phyloP scores from a whole-genome alignment of 129 eudicot species.

The Arctium lappa region DNA sequence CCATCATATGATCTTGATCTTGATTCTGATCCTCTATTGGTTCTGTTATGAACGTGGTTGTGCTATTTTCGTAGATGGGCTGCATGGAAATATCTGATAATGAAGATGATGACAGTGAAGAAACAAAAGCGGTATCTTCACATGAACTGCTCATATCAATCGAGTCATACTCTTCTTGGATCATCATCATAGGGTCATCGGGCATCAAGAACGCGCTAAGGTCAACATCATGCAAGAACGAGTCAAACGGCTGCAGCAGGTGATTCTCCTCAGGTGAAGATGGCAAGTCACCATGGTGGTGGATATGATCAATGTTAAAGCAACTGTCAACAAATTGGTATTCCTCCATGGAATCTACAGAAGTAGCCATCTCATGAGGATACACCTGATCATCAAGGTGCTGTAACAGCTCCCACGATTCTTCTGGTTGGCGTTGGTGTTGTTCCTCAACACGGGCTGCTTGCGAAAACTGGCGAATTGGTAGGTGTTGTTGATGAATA shows the following conservation, averaged over 20 bases:
- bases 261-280: conserved; percentile 11
- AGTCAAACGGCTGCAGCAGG: neutral
- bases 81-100: neutral
- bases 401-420: conserved; percentile 21
- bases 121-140: conserved; percentile 12
- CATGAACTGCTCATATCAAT: conserved; percentile 14
- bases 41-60: neutral
- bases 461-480: conserved; percentile 37
- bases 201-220: conserved; percentile 18
- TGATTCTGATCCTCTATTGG: neutral
- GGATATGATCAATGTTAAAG: conserved; percentile 47
- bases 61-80: neutral
- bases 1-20: conserved; percentile 22
- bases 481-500: conserved; percentile 15
- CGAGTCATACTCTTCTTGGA: conserved; percentile 15
- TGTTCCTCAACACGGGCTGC: conserved; percentile 36
- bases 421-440: conserved; percentile 15
- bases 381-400: conserved; percentile 17
- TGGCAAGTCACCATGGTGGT: conserved; percentile 12
- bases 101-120: neutral
- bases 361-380: conserved; percentile 1
- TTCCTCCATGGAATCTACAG: conserved; percentile 36
- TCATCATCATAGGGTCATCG: conserved; percentile 40
- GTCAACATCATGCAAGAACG: conserved; percentile 1
- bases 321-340: conserved; percentile 47